Evolutionary conservation across 176 grass and related monocot genomes (phyloP).

Genomic region (Oryza rufipogon): DNA sequence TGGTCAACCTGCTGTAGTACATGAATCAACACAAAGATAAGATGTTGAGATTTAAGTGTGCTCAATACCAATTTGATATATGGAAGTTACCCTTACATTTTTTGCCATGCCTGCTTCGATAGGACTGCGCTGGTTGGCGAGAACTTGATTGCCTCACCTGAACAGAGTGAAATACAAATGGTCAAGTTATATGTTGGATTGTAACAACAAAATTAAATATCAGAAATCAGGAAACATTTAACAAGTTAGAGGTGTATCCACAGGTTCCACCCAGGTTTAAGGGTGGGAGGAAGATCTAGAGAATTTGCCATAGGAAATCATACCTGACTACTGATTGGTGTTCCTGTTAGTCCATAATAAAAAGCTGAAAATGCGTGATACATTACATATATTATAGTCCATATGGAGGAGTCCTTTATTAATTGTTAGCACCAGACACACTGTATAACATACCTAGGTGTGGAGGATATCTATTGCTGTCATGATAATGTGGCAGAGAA

Average conservation of each 20-base stretch:
- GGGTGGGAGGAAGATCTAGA: background rate
- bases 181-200: background rate
- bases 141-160: slow-evolving; percentile 48
- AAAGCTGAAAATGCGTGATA: slow-evolving; percentile 28
- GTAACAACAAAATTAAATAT: background rate
- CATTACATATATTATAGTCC: slow-evolving; percentile 15
- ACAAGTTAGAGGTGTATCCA: background rate
- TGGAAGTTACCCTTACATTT: slow-evolving; percentile 42
- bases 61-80: background rate
- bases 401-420: background rate
- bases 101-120: slow-evolving; percentile 37
- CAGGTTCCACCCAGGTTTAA: background rate
- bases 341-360: slow-evolving; percentile 24
- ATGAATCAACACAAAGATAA: background rate
- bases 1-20: background rate
- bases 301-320: background rate
- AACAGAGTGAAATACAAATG: background rate
- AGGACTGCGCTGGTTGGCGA: background rate
- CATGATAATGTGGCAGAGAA: slow-evolving; percentile 32
- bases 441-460: background rate
- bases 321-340: slow-evolving; percentile 28
- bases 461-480: slow-evolving; percentile 12
- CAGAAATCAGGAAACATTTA: background rate
- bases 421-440: slow-evolving; percentile 3
- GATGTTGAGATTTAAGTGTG: background rate